These are phyloP conservation scores for Coemansia sp. DNA, from an alignment of 192 early-diverging fungal genomes.

Conservation along the genomic window DNA sequence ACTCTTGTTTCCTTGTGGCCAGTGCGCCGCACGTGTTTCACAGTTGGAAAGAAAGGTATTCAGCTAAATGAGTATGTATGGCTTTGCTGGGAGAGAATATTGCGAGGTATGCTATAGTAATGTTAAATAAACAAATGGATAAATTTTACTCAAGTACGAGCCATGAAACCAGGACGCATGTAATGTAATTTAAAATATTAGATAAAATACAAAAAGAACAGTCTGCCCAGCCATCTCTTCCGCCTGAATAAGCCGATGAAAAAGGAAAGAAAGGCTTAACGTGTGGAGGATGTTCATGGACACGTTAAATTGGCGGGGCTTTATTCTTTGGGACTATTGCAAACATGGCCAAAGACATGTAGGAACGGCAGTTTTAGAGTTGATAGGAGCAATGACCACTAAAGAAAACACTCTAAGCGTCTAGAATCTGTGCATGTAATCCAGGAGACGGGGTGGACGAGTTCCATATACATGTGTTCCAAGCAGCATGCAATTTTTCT, in stretches of 20 bases:
- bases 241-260: background rate
- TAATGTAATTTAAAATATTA: background rate
- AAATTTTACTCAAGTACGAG: background rate
- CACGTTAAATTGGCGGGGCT: background rate
- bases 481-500: background rate
- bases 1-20: background rate
- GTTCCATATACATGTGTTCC: background rate
- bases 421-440: background rate
- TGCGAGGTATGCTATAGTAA: background rate
- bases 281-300: background rate
- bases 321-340: background rate
- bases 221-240: background rate
- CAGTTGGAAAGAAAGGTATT: background rate
- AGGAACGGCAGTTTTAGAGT: background rate
- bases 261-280: background rate
- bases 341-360: background rate
- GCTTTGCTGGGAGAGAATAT: background rate
- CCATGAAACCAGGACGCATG: background rate
- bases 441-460: background rate
- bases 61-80: too few species aligned
- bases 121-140: too few species aligned
- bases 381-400: too few species aligned
- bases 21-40: conserved; percentile 3
- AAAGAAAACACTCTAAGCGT: background rate
- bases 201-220: background rate